Conservation (phyloP, 2,329 filamentous ascomycete species). For the Talaromyces sp. region DNA sequence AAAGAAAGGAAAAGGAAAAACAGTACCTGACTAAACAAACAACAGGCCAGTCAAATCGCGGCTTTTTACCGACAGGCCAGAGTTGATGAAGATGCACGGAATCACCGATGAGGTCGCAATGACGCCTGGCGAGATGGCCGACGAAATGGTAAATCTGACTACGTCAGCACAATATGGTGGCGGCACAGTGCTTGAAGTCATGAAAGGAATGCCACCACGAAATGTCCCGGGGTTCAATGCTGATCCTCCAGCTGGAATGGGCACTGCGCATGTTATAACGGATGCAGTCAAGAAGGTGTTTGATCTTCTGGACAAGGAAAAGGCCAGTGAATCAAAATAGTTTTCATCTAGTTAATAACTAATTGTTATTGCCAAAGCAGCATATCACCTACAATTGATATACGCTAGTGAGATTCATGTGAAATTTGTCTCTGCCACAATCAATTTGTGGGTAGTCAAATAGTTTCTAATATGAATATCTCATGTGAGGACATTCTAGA, state of each 20-base stretch:
- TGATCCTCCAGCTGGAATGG: background rate
- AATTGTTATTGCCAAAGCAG: background rate
- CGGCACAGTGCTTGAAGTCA: background rate
- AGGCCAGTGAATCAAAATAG: background rate
- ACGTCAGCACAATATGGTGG: background rate
- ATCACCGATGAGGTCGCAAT: background rate
- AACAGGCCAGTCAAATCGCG: background rate
- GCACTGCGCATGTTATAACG: background rate
- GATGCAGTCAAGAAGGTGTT: background rate
- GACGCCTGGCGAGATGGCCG: background rate
- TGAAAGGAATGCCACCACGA: background rate
- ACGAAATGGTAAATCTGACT: background rate
- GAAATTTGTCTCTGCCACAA: no score
- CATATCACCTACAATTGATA: background rate
- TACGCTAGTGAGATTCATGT: no score
- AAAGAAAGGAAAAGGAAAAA: background rate
- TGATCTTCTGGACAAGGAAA: background rate
- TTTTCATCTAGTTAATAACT: background rate
- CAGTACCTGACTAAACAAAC: background rate
- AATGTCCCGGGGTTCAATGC: background rate
- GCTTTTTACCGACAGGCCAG: background rate
- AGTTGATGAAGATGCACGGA: background rate
- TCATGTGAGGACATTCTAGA: no score
- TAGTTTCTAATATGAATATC: no score
- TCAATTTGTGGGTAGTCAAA: no score